A percentile compares a stretch with the other conserved stretches of the same genome.
Conservation (phyloP, 345 rosid genomes). For the Pistacia integerrima region DNA sequence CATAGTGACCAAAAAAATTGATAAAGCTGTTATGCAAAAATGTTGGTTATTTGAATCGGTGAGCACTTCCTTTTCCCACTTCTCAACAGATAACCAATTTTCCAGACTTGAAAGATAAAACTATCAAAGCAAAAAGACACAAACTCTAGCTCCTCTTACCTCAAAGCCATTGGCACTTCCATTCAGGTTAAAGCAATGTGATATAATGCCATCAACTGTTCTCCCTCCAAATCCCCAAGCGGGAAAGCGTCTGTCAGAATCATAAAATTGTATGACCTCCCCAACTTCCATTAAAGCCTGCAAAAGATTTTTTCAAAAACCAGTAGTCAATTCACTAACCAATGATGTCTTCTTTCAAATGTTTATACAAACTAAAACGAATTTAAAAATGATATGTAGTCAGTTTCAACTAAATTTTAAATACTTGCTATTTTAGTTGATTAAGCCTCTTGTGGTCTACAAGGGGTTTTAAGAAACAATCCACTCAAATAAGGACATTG, state of each 20-base stretch:
- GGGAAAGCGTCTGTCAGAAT: slow-evolving; percentile 73
- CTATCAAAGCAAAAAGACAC: neutral
- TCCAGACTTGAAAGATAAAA: neutral
- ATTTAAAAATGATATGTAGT: neutral
- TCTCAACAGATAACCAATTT: no score
- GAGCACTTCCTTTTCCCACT: no score
- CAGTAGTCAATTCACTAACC: neutral
- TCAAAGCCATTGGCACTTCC: slow-evolving; percentile 56
- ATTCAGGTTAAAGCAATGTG: slow-evolving; percentile 85
- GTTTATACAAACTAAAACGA: neutral
- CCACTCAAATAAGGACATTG: neutral
- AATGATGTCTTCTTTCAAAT: slow-evolving; percentile 1
- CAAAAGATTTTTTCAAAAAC: neutral
- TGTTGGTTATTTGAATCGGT: no score
- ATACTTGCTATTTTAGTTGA: neutral
- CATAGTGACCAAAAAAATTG: no score
- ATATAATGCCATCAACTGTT: slow-evolving; percentile 49
- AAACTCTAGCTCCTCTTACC: slow-evolving; percentile 38
- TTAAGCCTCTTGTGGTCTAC: neutral
- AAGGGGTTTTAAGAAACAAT: neutral
- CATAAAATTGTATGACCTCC: slow-evolving; percentile 85
- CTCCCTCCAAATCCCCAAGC: slow-evolving; percentile 96
- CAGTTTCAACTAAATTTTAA: neutral
- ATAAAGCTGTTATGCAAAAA: no score
- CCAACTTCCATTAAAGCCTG: slow-evolving; percentile 91